Base-by-base conservation (phyloP, 2,329 filamentous ascomycete genomes). In the Hymenoscyphus salicellus region DNA sequence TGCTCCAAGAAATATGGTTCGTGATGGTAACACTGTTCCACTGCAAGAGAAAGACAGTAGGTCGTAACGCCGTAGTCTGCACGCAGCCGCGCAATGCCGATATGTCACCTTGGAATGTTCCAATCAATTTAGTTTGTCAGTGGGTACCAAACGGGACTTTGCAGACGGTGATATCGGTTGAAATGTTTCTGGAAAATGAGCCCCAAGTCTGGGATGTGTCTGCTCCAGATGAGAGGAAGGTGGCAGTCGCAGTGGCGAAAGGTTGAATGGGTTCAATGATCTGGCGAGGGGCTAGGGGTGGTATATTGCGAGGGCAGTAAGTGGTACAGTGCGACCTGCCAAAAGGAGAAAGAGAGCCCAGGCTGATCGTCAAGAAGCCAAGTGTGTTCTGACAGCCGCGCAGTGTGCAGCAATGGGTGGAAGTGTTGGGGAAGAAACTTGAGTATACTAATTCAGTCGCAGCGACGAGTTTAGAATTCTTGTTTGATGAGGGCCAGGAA, bases 121-220 rank as follows among this genome's bases (percentile, higher is more conserved):
- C 70, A 74, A 72, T 71, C 26, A 67, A 23, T 55, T 38, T 55
- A 20, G 14, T 60, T 46, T 52, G 56, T 67, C 30, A 56, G 62
- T 55, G 66, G 62, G 59, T 61, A 71, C 69, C 67, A 64, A 62
- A 61, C 70, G 72, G 73, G 63, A 68, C 61, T 59, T 57, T 41
- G 65, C 72, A 70, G 69, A 65, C 58, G 60, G 55, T 70, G 66
- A 70, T 69, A 70, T 70, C 64, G 67, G 63, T 66, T 68, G 66
- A 62, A 69, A 60, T 72, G 61, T 64, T 73, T 72, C 71, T 73
- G 72, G 72, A 73, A 72, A 65, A 66, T 62, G 65, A 65, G 64
- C 70, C 70, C 66, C 62, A 67, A 62, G 49, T 32, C 68, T 66
- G 67, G 70, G 65, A 67, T 62, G 64, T 60, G 67, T 61, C 69